A percentile compares a stretch with the other conserved stretches of the same genome.
phyloP scores from a whole-genome alignment of 2,329 filamentous ascomycete species.

The Pestalotiopsis sp. region DNA sequence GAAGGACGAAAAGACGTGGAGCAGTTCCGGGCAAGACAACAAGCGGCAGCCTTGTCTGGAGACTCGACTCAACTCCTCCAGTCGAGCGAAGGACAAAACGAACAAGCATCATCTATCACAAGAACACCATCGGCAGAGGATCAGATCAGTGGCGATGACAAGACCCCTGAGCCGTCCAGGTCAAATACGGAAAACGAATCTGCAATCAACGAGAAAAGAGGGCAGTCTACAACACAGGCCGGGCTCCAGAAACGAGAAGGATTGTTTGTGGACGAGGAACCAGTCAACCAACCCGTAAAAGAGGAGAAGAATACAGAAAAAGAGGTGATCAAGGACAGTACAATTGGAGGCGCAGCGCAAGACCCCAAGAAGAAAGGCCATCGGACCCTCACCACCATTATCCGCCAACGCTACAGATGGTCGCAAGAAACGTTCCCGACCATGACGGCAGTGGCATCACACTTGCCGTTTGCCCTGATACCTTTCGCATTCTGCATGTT shows the following conservation, averaged over 20 bases:
- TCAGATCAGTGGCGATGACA: not conserved
- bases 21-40: slow-evolving; percentile 37
- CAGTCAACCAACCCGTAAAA: not conserved
- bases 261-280: not conserved
- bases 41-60: slow-evolving; percentile 26
- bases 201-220: slow-evolving; percentile 11
- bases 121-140: not conserved
- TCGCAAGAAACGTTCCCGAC: slow-evolving; percentile 71
- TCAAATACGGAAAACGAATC: slow-evolving; percentile 14
- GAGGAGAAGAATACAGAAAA: slow-evolving; percentile 1
- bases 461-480: slow-evolving; percentile 67
- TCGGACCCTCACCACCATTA: slow-evolving; percentile 54
- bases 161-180: not conserved
- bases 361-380: slow-evolving; percentile 18
- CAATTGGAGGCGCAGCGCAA: not conserved
- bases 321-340: slow-evolving; percentile 10
- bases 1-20: slow-evolving; percentile 53
- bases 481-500: slow-evolving; percentile 77
- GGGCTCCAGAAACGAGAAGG: not conserved
- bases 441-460: slow-evolving; percentile 61
- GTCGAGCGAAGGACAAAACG: not conserved
- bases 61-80: slow-evolving; percentile 13
- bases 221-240: not conserved
- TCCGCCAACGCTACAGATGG: slow-evolving; percentile 52
- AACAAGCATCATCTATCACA: not conserved